A percentile compares a stretch with the other conserved stretches of the same genome.
Evolutionary conservation across 176 grass and related monocot species (phyloP).

Genomic region (Musa itinerans): DNA sequence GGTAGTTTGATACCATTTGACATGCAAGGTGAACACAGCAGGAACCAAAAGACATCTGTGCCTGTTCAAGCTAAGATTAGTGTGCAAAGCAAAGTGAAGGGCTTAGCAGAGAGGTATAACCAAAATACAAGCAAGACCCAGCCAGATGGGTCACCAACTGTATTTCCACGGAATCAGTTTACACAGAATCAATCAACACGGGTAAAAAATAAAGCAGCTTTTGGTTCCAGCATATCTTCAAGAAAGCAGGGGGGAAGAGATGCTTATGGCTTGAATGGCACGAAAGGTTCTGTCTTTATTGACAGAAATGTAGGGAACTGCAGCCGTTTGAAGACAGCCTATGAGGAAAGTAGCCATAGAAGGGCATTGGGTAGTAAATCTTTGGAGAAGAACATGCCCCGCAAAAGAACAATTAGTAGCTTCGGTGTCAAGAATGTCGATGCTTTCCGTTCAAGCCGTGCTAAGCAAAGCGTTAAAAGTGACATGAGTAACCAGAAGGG

Average conservation of each 20-base stretch:
- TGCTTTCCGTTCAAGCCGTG: not conserved
- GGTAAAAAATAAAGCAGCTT: not conserved
- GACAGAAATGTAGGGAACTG: not conserved
- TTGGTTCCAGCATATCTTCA: not conserved
- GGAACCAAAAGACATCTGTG: not conserved
- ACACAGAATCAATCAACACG: not conserved
- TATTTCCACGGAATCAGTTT: not conserved
- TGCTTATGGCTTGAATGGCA: not conserved
- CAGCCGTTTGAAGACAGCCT: not conserved
- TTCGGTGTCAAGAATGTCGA: not conserved
- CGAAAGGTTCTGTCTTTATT: not conserved
- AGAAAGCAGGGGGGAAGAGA: not conserved
- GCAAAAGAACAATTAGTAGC: constrained; percentile 3
- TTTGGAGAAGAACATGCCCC: not conserved
- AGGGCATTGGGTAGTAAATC: not conserved
- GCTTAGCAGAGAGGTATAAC: not conserved
- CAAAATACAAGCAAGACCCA: not conserved
- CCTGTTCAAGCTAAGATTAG: not conserved
- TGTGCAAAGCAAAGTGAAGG: not conserved
- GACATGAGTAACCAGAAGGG: not conserved
- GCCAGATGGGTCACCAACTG: not conserved
- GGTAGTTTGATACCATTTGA: not conserved
- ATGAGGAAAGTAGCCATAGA: not conserved
- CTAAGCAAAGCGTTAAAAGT: not conserved
- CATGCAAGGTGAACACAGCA: not conserved